phyloP scores from a whole-genome alignment of 2,329 filamentous ascomycete genomes.

The Colletotrichum sp. region DNA sequence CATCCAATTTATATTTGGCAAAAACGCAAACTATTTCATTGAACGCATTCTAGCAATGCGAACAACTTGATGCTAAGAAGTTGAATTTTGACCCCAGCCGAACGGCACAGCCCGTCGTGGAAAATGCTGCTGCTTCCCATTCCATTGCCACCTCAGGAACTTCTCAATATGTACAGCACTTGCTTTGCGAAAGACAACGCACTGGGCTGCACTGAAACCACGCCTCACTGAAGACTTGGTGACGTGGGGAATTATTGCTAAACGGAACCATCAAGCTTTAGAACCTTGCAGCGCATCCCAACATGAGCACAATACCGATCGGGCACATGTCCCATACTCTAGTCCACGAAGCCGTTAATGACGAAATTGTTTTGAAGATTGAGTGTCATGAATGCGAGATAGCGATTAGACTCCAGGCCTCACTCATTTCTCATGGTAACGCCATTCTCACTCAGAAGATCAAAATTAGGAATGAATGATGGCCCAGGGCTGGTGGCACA shows the following conservation, averaged over 20 bases:
- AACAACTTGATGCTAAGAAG: neutral
- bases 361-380: neutral
- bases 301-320: neutral
- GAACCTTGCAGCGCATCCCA: neutral
- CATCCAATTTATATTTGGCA: neutral
- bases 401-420: neutral
- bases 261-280: neutral
- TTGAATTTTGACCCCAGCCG: neutral
- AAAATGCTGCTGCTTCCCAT: neutral
- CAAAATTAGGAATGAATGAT: neutral
- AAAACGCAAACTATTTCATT: neutral
- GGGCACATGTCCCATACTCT: neutral
- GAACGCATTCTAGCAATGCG: neutral
- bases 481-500: neutral
- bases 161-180: neutral
- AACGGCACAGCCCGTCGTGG: neutral
- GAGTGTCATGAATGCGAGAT: neutral
- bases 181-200: neutral
- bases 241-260: neutral
- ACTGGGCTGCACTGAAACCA: neutral
- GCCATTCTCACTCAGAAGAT: neutral
- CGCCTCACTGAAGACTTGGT: neutral
- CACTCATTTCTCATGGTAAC: neutral
- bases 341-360: neutral
- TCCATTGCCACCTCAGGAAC: neutral